Evolutionary conservation across 768 basidiomycete species (phyloP).

Genomic region (Megacollybia marginata): DNA sequence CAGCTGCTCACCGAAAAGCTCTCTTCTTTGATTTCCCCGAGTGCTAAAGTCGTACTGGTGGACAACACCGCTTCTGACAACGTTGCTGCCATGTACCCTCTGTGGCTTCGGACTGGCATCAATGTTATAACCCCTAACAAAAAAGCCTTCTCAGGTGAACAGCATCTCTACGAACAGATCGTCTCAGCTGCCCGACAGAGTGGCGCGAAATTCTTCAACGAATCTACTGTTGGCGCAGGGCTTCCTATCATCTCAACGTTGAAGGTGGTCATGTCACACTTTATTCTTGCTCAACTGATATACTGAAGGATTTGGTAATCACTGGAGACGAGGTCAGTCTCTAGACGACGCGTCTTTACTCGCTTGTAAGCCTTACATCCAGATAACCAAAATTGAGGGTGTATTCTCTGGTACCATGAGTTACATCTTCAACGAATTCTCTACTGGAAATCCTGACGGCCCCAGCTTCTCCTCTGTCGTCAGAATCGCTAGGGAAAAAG

Average conservation of each 20-base stretch:
- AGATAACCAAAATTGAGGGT: constrained; percentile 90
- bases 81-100: constrained; percentile 77
- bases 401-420: constrained; percentile 97
- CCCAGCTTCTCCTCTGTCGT: constrained; percentile 88
- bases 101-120: constrained; percentile 70
- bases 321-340: constrained; percentile 84
- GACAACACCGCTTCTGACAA: constrained; percentile 89
- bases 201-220: constrained; percentile 70
- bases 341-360: not conserved
- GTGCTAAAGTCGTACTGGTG: constrained; percentile 60
- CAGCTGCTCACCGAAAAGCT: constrained; percentile 33
- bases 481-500: constrained; percentile 79
- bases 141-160: constrained; percentile 81
- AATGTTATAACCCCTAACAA: constrained; percentile 96
- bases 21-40: constrained; percentile 34
- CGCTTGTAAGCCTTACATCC: not conserved
- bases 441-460: constrained; percentile 58
- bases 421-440: constrained; percentile 98
- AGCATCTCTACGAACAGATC: constrained; percentile 64
- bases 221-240: constrained; percentile 94
- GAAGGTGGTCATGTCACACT: not conserved
- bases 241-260: constrained; percentile 87
- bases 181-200: constrained; percentile 47
- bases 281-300: too few relatives aligned
- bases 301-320: constrained; percentile 70